Evolutionary conservation across 1,139 yeast species (phyloP).

Genomic region (Taiozyma onychis): DNA sequence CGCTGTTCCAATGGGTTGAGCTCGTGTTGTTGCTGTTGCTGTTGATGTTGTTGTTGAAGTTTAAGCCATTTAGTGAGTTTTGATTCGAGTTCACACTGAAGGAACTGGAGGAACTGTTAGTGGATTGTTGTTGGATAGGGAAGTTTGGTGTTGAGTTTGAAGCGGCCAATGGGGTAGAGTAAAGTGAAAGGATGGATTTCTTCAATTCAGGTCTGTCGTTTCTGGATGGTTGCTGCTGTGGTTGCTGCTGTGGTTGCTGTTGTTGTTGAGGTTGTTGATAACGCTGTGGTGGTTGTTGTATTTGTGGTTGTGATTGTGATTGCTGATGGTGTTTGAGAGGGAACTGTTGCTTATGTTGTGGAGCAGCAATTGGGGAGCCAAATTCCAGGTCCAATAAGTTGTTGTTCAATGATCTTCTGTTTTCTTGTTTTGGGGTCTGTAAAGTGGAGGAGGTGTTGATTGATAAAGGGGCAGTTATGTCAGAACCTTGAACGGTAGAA

Average conservation of each 20-base stretch:
- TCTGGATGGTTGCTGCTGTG: slow-evolving; percentile 9
- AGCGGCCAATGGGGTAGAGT: slow-evolving; percentile 62
- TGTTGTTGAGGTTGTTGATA: slow-evolving; percentile 7
- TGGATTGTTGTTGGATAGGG: slow-evolving; percentile 6
- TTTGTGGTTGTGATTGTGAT: slow-evolving; percentile 10
- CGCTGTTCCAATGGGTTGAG: not conserved
- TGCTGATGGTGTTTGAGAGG: slow-evolving; percentile 14
- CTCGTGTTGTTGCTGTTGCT: slow-evolving; percentile 1
- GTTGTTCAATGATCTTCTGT: slow-evolving; percentile 16
- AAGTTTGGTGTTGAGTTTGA: slow-evolving; percentile 26
- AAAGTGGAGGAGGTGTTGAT: not conserved
- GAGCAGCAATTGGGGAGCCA: slow-evolving; percentile 19
- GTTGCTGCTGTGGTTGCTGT: slow-evolving; percentile 11
- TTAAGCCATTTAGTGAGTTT: slow-evolving; percentile 9
- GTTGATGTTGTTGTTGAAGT: slow-evolving; percentile 5
- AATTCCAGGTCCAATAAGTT: slow-evolving; percentile 30
- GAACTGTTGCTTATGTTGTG: slow-evolving; percentile 3
- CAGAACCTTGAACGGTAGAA: not conserved
- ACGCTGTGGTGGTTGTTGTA: slow-evolving; percentile 11
- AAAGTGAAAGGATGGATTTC: slow-evolving; percentile 82
- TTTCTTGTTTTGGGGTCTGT: slow-evolving; percentile 2
- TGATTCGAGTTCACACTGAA: slow-evolving; percentile 1
- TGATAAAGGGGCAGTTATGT: not conserved
- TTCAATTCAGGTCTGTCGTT: slow-evolving; percentile 69
- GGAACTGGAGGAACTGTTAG: slow-evolving; percentile 8